Conservation (phyloP, 2,329 filamentous ascomycete species). For the Fusarium fracticaudum region DNA sequence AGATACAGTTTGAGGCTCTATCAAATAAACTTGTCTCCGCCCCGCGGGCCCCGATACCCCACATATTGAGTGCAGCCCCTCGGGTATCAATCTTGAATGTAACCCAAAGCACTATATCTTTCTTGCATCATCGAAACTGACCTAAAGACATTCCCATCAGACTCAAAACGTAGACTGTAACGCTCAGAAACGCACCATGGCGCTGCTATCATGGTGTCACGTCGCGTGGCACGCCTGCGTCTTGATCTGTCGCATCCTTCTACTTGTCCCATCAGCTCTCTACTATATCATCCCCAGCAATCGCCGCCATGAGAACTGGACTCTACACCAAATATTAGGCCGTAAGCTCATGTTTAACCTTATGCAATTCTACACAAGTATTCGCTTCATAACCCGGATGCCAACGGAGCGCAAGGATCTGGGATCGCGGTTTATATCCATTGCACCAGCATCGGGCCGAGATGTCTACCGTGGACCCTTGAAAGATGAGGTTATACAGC, state of each 20-base stretch:
- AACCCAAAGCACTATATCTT: neutral
- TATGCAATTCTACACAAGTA: neutral
- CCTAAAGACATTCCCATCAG: rapidly evolving
- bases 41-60: neutral
- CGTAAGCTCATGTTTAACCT: neutral
- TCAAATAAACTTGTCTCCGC: rapidly evolving
- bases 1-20: neutral
- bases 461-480: neutral
- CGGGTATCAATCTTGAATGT: neutral
- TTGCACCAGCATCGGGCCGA: neutral
- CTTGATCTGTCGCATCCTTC: neutral
- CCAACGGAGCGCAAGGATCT: neutral
- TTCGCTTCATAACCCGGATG: neutral
- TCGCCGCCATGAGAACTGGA: neutral
- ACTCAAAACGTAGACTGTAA: rapidly evolving
- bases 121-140: rapidly evolving
- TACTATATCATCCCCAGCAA: neutral
- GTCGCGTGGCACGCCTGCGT: neutral
- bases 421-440: neutral
- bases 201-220: neutral
- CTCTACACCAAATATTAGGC: neutral
- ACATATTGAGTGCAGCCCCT: neutral
- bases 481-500: neutral
- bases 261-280: neutral
- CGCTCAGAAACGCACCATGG: no score